Evolutionary conservation across 176 grass and related monocot species (phyloP), one percentile per base, ranked within the genome.

Genomic region (Raddia distichophylla): DNA sequence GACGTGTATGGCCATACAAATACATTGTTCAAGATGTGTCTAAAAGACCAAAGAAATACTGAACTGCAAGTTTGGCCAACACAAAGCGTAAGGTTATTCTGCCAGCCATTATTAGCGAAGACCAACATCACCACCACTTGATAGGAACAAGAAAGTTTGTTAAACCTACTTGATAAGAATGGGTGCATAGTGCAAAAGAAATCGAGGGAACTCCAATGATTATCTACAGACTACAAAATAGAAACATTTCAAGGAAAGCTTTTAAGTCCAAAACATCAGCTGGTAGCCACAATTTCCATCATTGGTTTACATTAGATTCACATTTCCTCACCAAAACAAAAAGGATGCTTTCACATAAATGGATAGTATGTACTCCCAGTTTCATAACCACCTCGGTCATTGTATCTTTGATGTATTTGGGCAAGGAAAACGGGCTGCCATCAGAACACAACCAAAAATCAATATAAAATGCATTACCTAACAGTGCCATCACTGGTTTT

Each of bases 81-180:
- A 27, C 27, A 27, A 27, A 27, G 27, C 27, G 27, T 27, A 27
- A 27, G 27, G 27, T 27, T 27, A 27, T 27, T 27, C 27, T 27
- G 27, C 27, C 27, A 27, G 27, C 27, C 27, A 27, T 27, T 27
- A 27, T 27, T 27, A 27, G 27, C 1, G 27, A 27, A 27, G 27
- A 27, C 27, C 27, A 1, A 27, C 27, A 27, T 27, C 27, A 27
- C 27, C 27, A 27, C 27, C 27, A 27, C 27, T 27, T 27, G 1
- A 27, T 68, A 17, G 48, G 18, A 60, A 79, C 67, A 57, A 35
- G 14, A 35, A 84, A 69, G 55, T 63, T n/a, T 85, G 71, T 64
- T 76, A 48, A 80, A 60, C 71, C 71, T n/a, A 76, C 27, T 54
- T 32, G 15, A 79, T 62, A 89, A 63, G 10, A 53, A 67, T 27